These are phyloP conservation scores for Heimioporus sp. DNA, from an alignment of 768 basidiomycete genomes.

Conservation along the genomic window DNA sequence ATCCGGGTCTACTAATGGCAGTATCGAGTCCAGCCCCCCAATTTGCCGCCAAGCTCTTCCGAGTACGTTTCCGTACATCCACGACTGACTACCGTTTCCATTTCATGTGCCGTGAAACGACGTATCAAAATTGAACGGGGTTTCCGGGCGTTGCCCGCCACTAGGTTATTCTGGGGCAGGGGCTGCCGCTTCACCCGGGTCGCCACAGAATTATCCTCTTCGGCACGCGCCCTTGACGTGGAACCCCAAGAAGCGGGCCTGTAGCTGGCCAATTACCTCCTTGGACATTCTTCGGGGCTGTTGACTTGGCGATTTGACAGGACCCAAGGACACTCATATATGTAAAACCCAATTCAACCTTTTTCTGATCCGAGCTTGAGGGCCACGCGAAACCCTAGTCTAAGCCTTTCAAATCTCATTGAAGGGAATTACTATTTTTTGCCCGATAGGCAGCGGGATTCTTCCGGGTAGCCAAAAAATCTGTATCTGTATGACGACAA, in stretches of 20 bases:
- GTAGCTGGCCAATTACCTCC: slow-evolving; percentile 19
- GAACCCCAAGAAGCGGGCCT: slow-evolving; percentile 2
- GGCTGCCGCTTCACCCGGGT: slow-evolving; percentile 8
- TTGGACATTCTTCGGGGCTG: slow-evolving; percentile 11
- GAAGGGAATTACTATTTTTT: slow-evolving; percentile 18
- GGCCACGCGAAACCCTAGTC: slow-evolving; percentile 21
- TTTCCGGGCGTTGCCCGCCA: slow-evolving; percentile 10
- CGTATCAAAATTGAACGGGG: slow-evolving; percentile 4
- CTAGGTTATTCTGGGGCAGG: slow-evolving; percentile 8
- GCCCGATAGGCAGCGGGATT: slow-evolving; percentile 17
- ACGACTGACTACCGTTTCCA: slow-evolving; percentile 1
- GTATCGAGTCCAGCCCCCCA: slow-evolving; percentile 20
- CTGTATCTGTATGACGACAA: slow-evolving; percentile 18
- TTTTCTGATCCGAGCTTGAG: slow-evolving; percentile 18
- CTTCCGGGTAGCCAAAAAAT: slow-evolving; percentile 15
- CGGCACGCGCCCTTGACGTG: slow-evolving; percentile 21
- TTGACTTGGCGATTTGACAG: slow-evolving; percentile 27
- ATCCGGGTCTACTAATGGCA: too few relatives aligned
- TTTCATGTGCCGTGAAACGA: slow-evolving; percentile 9
- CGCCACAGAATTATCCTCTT: slow-evolving; percentile 13
- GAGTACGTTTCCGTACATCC: slow-evolving; percentile 25
- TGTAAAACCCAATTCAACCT: slow-evolving; percentile 7
- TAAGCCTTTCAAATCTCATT: slow-evolving; percentile 23
- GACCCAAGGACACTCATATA: slow-evolving; percentile 21
- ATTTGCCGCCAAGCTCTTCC: slow-evolving; percentile 11